Evolutionary conservation across 306 rosid genomes (phyloP).

Genomic region (Cicer judaicum): DNA sequence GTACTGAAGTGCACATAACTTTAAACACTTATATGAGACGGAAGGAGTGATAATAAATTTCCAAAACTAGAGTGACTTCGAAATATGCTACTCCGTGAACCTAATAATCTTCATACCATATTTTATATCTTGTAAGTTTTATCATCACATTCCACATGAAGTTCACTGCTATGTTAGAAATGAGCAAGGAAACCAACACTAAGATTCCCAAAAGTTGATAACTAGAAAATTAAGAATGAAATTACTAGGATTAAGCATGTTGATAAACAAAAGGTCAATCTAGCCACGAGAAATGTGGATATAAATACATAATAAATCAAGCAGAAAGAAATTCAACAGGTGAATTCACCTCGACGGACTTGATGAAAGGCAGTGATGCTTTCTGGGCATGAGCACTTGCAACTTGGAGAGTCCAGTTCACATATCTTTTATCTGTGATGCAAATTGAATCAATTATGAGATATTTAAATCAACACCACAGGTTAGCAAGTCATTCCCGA

Average conservation of each 20-base stretch:
- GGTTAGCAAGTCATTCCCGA: conserved; percentile 3
- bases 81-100: conserved; percentile 2
- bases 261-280: conserved; percentile 9
- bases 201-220: conserved; percentile 23
- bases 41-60: background rate
- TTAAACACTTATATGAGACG: no score
- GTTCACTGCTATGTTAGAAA: conserved; percentile 17
- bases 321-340: conserved; percentile 40
- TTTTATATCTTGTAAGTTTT: conserved; percentile 21
- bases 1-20: no score
- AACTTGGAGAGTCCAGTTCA: conserved; percentile 91
- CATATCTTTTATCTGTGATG: conserved; percentile 76
- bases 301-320: conserved; percentile 27
- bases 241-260: conserved; percentile 1
- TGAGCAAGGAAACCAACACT: conserved; percentile 18
- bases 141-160: background rate
- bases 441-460: conserved; percentile 45
- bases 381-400: conserved; percentile 79
- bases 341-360: conserved; percentile 84
- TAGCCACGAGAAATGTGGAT: conserved; percentile 7
- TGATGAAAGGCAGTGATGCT: conserved; percentile 81
- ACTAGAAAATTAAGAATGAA: conserved; percentile 15
- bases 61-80: background rate
- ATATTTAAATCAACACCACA: conserved; percentile 41
- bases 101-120: conserved; percentile 11